A percentile compares a stretch with the other conserved stretches of the same genome.
Conservation (phyloP, 805 yeast species). For the Sungouiella blattae region DNA sequence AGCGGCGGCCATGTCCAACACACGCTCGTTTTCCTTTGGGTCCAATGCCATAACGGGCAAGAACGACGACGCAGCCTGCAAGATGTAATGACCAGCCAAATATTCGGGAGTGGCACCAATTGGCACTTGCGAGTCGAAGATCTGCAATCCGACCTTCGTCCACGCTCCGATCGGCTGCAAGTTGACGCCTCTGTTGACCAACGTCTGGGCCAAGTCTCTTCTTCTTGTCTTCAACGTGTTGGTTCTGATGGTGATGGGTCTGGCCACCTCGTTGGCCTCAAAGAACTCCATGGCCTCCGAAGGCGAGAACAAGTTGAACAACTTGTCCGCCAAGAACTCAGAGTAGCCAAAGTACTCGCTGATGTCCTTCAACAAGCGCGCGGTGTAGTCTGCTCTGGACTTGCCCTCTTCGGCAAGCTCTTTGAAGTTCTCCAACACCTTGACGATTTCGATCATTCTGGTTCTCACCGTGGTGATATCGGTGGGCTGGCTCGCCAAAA, state of each 20-base stretch:
- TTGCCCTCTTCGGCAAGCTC: conserved; percentile 79
- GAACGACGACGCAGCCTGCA: conserved; percentile 98
- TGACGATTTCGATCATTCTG: conserved; percentile 91
- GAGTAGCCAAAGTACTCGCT: conserved; percentile 93
- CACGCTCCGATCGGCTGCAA: conserved; percentile 95
- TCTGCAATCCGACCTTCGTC: conserved; percentile 97
- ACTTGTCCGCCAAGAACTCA: conserved; percentile 87
- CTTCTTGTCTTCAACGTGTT: conserved; percentile 93
- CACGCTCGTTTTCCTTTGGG: conserved; percentile 96
- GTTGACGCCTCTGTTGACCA: conserved; percentile 95
- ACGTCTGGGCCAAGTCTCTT: conserved; percentile 90
- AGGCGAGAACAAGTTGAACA: conserved; percentile 88
- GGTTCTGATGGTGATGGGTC: conserved; percentile 97
- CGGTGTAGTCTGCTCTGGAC: conserved; percentile 78
- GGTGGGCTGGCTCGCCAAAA: conserved; percentile 51
- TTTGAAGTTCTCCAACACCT: conserved; percentile 87
- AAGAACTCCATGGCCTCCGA: conserved; percentile 97
- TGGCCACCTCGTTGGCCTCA: conserved; percentile 95
- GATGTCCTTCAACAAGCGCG: conserved; percentile 78
- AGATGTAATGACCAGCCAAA: conserved; percentile 93
- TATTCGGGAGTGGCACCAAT: conserved; percentile 99
- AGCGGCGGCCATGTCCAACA: conserved; percentile 98
- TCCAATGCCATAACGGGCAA: conserved; percentile 96
- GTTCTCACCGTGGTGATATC: conserved; percentile 84
- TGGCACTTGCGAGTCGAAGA: conserved; percentile 98